These are phyloP conservation scores for Gaultheria prostrata DNA, from an alignment of 148 eudicot species.

Conservation along the genomic window DNA sequence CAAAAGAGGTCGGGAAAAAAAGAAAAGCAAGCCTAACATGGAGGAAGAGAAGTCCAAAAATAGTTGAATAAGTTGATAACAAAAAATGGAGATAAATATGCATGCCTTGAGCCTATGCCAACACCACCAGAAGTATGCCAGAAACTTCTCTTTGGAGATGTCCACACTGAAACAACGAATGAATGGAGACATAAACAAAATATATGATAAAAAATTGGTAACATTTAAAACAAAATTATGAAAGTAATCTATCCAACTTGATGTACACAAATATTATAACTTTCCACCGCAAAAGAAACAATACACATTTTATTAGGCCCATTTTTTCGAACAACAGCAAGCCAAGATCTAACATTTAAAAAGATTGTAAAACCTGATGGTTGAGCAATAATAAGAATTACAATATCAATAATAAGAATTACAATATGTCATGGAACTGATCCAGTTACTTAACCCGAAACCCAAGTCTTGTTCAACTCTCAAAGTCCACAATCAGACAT, in stretches of 20 bases:
- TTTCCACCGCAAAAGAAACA: not conserved
- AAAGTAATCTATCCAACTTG: not conserved
- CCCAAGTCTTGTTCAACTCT: not conserved
- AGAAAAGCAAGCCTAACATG: not conserved
- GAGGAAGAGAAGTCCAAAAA: not conserved
- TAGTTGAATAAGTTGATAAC: not conserved
- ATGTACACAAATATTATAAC: not conserved
- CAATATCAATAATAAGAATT: not conserved
- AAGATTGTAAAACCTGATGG: not conserved
- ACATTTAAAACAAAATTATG: not conserved
- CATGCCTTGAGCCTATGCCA: constrained; percentile 82
- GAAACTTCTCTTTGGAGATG: constrained; percentile 75
- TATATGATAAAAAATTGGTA: not conserved
- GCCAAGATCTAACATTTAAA: not conserved
- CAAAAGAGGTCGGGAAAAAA: not conserved
- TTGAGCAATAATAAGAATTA: not conserved
- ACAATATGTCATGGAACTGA: not conserved
- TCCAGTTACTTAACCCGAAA: not conserved
- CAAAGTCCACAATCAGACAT: not conserved
- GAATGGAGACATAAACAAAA: constrained; percentile 1
- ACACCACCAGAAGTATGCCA: constrained; percentile 97
- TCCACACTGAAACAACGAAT: constrained; percentile 56
- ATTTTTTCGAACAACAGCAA: not conserved
- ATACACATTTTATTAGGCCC: not conserved
- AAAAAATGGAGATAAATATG: constrained; percentile 3